These are phyloP conservation scores for Astrothelium subdiscretum DNA, from an alignment of 495 filamentous ascomycete species.

Conservation along the genomic window DNA sequence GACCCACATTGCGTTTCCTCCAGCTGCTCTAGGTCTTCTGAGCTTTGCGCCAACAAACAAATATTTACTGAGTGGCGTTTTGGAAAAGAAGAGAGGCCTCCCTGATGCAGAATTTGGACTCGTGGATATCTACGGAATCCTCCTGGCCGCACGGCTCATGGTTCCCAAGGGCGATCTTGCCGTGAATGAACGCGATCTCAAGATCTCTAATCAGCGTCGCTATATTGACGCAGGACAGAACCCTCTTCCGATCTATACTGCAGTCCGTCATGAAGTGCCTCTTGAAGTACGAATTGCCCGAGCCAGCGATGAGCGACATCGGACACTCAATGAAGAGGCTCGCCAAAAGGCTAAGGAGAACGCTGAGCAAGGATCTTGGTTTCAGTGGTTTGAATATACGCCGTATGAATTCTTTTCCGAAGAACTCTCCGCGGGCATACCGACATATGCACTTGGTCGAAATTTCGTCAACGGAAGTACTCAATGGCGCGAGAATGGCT, in stretches of 20 bases:
- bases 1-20: slow-evolving; percentile 86
- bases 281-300: background rate
- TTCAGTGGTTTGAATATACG: slow-evolving; percentile 95
- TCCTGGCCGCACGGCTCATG: slow-evolving; percentile 71
- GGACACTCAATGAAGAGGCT: slow-evolving; percentile 26
- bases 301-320: slow-evolving; percentile 21
- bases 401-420: slow-evolving; percentile 97
- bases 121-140: slow-evolving; percentile 82
- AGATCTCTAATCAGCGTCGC: slow-evolving; percentile 69
- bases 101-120: slow-evolving; percentile 72
- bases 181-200: slow-evolving; percentile 65
- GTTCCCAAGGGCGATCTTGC: slow-evolving; percentile 75
- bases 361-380: slow-evolving; percentile 71
- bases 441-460: slow-evolving; percentile 84
- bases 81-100: slow-evolving; percentile 82
- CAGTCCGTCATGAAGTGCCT: slow-evolving; percentile 93
- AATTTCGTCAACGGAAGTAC: slow-evolving; percentile 63
- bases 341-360: slow-evolving; percentile 45
- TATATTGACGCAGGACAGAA: slow-evolving; percentile 64
- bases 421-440: slow-evolving; percentile 80
- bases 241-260: slow-evolving; percentile 88
- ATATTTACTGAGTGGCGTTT: slow-evolving; percentile 70
- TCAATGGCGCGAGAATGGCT: slow-evolving; percentile 43
- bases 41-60: slow-evolving; percentile 84
- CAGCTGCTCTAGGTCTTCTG: slow-evolving; percentile 61